Conservation (phyloP, 805 yeast genomes). For the Kuraishia molischiana region DNA sequence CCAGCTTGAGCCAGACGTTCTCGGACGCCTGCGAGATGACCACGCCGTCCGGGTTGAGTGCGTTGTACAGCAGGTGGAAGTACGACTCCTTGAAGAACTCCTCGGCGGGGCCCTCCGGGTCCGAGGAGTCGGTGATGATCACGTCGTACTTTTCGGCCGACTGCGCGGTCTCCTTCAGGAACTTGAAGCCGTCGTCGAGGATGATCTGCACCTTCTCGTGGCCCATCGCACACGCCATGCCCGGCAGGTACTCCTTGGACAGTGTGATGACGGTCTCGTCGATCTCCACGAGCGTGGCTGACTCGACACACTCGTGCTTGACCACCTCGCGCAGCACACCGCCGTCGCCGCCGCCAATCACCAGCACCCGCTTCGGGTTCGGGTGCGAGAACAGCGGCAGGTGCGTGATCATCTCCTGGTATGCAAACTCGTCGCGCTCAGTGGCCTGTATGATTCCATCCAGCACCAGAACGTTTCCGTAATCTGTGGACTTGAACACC, state of each 20-base stretch:
- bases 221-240: conserved; percentile 71
- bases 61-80: conserved; percentile 73
- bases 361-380: conserved; percentile 86
- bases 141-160: conserved; percentile 73
- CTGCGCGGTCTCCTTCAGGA: conserved; percentile 62
- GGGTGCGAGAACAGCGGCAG: conserved; percentile 89
- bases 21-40: conserved; percentile 86
- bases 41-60: conserved; percentile 90
- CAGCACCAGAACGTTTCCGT: conserved; percentile 90
- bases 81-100: conserved; percentile 87
- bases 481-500: conserved; percentile 85
- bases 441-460: conserved; percentile 95
- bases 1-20: conserved; percentile 86
- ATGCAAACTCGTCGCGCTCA: conserved; percentile 94
- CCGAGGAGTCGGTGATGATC: conserved; percentile 94
- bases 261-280: conserved; percentile 88
- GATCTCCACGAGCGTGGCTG: conserved; percentile 88
- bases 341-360: conserved; percentile 98
- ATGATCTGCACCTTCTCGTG: conserved; percentile 88
- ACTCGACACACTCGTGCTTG: conserved; percentile 45
- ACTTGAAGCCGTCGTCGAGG: conserved; percentile 97
- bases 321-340: conserved; percentile 3
- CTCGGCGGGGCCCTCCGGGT: conserved; percentile 98
- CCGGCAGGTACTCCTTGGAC: conserved; percentile 81
- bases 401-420: conserved; percentile 98